phyloP scores from a whole-genome alignment of 2,329 filamentous ascomycete genomes.

The Mycogone perniciosa region DNA sequence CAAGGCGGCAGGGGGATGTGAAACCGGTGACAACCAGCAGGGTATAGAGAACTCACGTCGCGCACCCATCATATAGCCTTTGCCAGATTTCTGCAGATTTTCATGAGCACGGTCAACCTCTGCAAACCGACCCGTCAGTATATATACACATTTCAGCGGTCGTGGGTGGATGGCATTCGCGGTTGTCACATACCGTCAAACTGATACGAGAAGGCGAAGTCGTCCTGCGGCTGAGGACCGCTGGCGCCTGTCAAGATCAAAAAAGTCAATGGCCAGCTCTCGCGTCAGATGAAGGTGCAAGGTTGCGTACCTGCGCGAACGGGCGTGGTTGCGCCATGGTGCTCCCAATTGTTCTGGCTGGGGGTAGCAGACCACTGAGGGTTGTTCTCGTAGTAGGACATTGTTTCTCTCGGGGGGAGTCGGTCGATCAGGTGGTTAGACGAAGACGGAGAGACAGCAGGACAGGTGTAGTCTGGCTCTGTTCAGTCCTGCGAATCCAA shows the following conservation, averaged over 20 bases:
- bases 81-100: conserved; percentile 93
- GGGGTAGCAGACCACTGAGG: conserved; percentile 33
- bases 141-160: not conserved
- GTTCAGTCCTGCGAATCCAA: not conserved
- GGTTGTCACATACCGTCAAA: conserved; percentile 68
- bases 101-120: conserved; percentile 95
- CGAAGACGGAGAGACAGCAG: not conserved
- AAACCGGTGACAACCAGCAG: not conserved
- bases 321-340: conserved; percentile 36
- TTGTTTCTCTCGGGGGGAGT: conserved; percentile 17
- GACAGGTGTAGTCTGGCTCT: not conserved
- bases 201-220: conserved; percentile 78
- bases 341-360: conserved; percentile 39
- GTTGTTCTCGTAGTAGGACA: conserved; percentile 41
- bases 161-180: not conserved
- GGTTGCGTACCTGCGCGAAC: conserved; percentile 31
- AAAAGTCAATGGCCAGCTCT: conserved; percentile 1
- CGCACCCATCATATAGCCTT: conserved; percentile 67
- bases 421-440: conserved; percentile 1
- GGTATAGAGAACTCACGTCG: conserved; percentile 69
- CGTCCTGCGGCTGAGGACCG: conserved; percentile 68
- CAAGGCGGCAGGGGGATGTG: not conserved
- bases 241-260: conserved; percentile 54
- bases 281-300: conserved; percentile 7
- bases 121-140: conserved; percentile 30